A percentile compares a stretch with the other conserved stretches of the same genome.
Conservation (phyloP, 306 rosid species). For the Quercus bicolor region DNA sequence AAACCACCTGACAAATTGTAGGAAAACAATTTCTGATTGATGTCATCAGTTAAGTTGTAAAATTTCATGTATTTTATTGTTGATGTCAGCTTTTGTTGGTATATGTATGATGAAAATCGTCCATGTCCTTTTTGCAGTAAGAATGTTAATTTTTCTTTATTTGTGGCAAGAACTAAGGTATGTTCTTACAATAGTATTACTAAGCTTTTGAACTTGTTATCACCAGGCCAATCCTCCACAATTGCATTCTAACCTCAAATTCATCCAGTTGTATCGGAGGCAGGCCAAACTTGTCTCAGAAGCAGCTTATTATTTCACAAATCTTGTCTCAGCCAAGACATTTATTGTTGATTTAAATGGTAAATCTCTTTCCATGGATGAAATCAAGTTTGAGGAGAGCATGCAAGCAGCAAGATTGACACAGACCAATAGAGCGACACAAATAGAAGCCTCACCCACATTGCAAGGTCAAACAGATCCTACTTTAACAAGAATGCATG, state of each 20-base stretch:
- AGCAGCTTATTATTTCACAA: constrained; percentile 50
- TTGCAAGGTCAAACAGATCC: constrained; percentile 22
- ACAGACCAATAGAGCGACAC: constrained; percentile 10
- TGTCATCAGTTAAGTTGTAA: neutral
- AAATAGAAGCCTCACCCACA: constrained; percentile 18
- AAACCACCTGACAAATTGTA: neutral
- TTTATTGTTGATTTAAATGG: constrained; percentile 57
- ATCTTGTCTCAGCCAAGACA: constrained; percentile 57
- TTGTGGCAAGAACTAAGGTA: neutral
- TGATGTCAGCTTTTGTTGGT: neutral
- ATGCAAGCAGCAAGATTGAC: constrained; percentile 51
- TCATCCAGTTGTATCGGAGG: constrained; percentile 55
- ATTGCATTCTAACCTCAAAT: constrained; percentile 70
- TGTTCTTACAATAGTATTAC: constrained; percentile 1
- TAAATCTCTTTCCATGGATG: constrained; percentile 46
- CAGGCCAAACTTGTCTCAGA: constrained; percentile 63
- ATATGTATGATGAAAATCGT: neutral
- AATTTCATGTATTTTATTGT: neutral
- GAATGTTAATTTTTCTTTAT: neutral
- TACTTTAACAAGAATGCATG: constrained; percentile 13
- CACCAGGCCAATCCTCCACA: constrained; percentile 68
- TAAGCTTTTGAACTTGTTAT: constrained; percentile 10
- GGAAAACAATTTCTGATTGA: neutral
- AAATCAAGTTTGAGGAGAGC: constrained; percentile 50
- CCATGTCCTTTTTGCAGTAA: neutral